Conservation (phyloP, 495 filamentous ascomycete species). For the Glonium stellatum region DNA sequence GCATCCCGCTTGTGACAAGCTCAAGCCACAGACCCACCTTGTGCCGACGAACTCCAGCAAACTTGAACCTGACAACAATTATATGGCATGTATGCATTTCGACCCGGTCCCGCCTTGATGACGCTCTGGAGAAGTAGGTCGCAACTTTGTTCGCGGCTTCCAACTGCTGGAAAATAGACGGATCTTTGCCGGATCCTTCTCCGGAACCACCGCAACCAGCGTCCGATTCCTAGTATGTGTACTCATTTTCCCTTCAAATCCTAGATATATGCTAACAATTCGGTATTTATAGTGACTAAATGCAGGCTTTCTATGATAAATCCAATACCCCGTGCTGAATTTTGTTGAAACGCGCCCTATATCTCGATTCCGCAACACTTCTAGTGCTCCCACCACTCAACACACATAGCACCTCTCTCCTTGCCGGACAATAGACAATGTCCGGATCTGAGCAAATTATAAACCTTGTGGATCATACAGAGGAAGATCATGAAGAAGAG, state of each 20-base stretch:
- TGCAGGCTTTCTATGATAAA: no score
- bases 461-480: conserved; percentile 46
- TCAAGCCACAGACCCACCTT: conserved; percentile 23
- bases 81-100: neutral
- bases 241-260: no score
- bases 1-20: conserved; percentile 41
- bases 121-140: no score
- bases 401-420: neutral
- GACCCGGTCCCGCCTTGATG: neutral
- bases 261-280: no score
- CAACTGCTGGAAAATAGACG: conserved; percentile 8
- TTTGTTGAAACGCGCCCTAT: no score
- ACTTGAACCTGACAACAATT: no score
- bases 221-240: no score
- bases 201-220: no score
- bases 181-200: no score
- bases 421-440: conserved; percentile 20
- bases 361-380: neutral
- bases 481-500: conserved; percentile 19
- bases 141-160: neutral
- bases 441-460: conserved; percentile 53
- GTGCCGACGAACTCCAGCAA: neutral
- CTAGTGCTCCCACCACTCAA: neutral
- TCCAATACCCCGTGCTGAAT: no score
- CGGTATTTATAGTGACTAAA: no score